Evolutionary conservation across 495 filamentous ascomycete species (phyloP).

Genomic region (Penicillium coffeae): DNA sequence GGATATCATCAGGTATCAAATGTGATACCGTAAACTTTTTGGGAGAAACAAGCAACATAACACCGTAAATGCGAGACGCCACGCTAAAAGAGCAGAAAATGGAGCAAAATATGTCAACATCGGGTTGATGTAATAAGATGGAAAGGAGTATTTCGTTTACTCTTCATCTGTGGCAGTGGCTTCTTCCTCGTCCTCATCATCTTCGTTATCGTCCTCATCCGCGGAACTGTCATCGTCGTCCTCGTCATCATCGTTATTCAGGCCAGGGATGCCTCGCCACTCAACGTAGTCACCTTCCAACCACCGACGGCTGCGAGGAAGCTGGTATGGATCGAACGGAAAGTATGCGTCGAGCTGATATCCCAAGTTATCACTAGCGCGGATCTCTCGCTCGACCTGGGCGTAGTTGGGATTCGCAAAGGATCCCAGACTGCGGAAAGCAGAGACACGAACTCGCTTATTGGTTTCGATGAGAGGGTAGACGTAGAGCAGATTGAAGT

Average conservation of each 20-base stretch:
- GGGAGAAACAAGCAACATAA: slow-evolving; percentile 5
- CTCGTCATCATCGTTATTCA: slow-evolving; percentile 59
- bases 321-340: slow-evolving; percentile 92
- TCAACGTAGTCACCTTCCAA: slow-evolving; percentile 77
- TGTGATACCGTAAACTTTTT: slow-evolving; percentile 23
- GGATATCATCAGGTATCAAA: slow-evolving; percentile 14
- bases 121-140: background rate
- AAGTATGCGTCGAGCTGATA: slow-evolving; percentile 88
- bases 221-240: slow-evolving; percentile 36
- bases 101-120: slow-evolving; percentile 5
- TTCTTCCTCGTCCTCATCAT: slow-evolving; percentile 14
- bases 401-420: slow-evolving; percentile 32
- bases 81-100: slow-evolving; percentile 19
- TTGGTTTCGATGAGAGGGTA: slow-evolving; percentile 86
- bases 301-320: slow-evolving; percentile 83
- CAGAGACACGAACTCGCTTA: slow-evolving; percentile 71
- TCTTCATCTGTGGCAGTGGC: slow-evolving; percentile 40
- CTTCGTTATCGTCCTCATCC: slow-evolving; percentile 26
- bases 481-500: slow-evolving; percentile 82
- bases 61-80: slow-evolving; percentile 18
- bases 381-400: slow-evolving; percentile 58
- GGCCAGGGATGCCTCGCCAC: slow-evolving; percentile 74
- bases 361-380: slow-evolving; percentile 61
- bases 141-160: slow-evolving; percentile 1
- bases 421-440: slow-evolving; percentile 45